Conservation (phyloP, 305 asterid genomes). For the Fraxinus angustifolia region DNA sequence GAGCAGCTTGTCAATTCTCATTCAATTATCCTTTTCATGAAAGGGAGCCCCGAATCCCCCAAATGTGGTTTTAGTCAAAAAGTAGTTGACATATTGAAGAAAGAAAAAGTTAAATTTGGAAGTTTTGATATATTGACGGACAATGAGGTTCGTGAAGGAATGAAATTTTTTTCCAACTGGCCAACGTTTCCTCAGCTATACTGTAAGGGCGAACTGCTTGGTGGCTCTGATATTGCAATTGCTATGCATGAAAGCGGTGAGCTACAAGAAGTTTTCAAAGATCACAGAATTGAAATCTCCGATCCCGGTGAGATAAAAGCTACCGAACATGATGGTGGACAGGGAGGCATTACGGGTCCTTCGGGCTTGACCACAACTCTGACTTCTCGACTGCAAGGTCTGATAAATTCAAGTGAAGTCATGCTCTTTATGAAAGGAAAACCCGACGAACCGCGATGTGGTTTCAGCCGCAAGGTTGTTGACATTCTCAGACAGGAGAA, state of each 20-base stretch:
- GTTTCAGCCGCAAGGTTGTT: constrained; percentile 89
- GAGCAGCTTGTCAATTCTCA: constrained; percentile 68
- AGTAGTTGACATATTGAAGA: constrained; percentile 76
- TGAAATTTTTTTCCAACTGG: constrained; percentile 89
- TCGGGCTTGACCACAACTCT: constrained; percentile 63
- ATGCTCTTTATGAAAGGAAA: constrained; percentile 91
- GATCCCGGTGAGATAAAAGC: constrained; percentile 36
- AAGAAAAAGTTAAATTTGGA: constrained; percentile 73
- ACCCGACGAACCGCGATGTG: constrained; percentile 79
- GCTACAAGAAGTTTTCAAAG: constrained; percentile 64
- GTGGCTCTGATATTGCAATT: constrained; percentile 78
- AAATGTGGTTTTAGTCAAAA: constrained; percentile 89
- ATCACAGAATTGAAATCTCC: constrained; percentile 43
- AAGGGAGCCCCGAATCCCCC: constrained; percentile 85
- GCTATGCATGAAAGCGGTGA: constrained; percentile 91
- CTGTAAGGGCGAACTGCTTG: constrained; percentile 91
- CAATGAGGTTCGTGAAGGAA: constrained; percentile 75
- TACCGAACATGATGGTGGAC: constrained; percentile 39
- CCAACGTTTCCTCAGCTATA: constrained; percentile 94
- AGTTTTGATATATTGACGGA: constrained; percentile 80
- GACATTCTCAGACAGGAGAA: constrained; percentile 78
- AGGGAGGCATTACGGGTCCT: constrained; percentile 50
- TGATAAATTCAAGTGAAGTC: constrained; percentile 60
- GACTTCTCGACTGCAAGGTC: constrained; percentile 49
- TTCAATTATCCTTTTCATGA: constrained; percentile 84